A percentile compares a stretch with the other conserved stretches of the same genome.
Conservation (phyloP, 768 basidiomycete species). For the Rhodotorula toruloides region DNA sequence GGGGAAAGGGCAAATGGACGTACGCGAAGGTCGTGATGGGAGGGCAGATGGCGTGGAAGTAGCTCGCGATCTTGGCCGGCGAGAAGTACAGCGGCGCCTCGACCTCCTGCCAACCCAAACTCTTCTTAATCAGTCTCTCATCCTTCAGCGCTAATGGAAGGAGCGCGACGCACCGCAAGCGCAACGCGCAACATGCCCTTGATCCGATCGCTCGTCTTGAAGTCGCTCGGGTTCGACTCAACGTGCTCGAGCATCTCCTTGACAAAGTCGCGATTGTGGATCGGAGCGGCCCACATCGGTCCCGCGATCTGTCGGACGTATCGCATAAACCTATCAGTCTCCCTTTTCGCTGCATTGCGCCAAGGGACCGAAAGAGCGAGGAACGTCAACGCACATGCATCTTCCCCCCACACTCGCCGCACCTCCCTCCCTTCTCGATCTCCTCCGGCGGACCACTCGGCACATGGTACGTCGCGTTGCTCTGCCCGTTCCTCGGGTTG, state of each 20-base stretch:
- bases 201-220: conserved; percentile 57
- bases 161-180: conserved; percentile 59
- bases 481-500: conserved; percentile 54
- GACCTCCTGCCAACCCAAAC: conserved; percentile 58
- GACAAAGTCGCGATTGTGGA: conserved; percentile 74
- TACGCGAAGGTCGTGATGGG: conserved; percentile 69
- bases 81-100: conserved; percentile 79
- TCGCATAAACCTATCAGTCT: too few relatives aligned
- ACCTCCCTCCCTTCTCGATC: conserved; percentile 51
- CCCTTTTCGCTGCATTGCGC: too few relatives aligned
- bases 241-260: conserved; percentile 69
- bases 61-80: conserved; percentile 67
- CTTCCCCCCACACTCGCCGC: conserved; percentile 72
- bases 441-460: conserved; percentile 58
- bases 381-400: conserved; percentile 61
- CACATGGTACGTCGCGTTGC: conserved; percentile 66
- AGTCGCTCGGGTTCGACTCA: conserved; percentile 50
- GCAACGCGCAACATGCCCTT: conserved; percentile 92
- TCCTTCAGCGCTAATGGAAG: too few relatives aligned
- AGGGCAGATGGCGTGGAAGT: conserved; percentile 75
- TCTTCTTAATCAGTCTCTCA: too few relatives aligned
- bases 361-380: neutral
- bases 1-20: conserved; percentile 44
- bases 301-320: conserved; percentile 65
- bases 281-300: conserved; percentile 90